Evolutionary conservation across 805 yeast species (phyloP), one percentile per base, ranked within the genome.

Genomic region (Naumovozyma dairenensis): DNA sequence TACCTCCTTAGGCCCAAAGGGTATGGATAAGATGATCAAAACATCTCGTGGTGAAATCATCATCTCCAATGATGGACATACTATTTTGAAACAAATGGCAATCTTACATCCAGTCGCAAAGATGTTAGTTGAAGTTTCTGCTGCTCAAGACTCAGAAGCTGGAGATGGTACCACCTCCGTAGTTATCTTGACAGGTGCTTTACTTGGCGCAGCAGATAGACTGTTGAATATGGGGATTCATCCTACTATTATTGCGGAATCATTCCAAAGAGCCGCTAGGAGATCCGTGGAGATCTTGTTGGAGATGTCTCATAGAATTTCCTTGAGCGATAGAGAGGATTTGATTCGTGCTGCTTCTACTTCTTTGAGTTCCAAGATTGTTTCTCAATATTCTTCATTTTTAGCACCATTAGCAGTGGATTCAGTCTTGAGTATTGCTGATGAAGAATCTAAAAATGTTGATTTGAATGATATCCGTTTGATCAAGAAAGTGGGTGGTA

Each of bases 141-240:
- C 87, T 27, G 97, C 98, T 1, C 99, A 92, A 63, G 99, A 92
- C 51, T 81, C 87, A 25, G 99, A 87, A 60, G 98, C 97, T n/a
- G 99, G 99, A 36, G 99, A 92, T 57, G 99, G 99, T 44, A 92
- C 99, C 21, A 92, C 99, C 0, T 80, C 96, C 2, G 98, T 92
- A 21, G 98, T 93, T 19, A 89, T 92, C 35, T 68, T 92, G 42
- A 84, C 96, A 5, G 99, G 98, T 24, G 89, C 96, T 4, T 63
- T 92, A 31, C 67, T 92, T 35, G 94, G 89, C 20, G 98, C 98
- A 13, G 94, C 97, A 35, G 98, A 92, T 49, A 79, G 80, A 56
- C 67, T 92, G 39, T 71, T 92, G 49, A 77, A 74, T 46, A 84
- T 82, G 58, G 97, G 92, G 13, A 85, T 92, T 48, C 98, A 92